Percentiles rank a stretch among this genome's conserved stretches.
These are phyloP conservation scores for Tylopilus vinaceipallidus DNA, from an alignment of 768 basidiomycete species.

Conservation along the genomic window DNA sequence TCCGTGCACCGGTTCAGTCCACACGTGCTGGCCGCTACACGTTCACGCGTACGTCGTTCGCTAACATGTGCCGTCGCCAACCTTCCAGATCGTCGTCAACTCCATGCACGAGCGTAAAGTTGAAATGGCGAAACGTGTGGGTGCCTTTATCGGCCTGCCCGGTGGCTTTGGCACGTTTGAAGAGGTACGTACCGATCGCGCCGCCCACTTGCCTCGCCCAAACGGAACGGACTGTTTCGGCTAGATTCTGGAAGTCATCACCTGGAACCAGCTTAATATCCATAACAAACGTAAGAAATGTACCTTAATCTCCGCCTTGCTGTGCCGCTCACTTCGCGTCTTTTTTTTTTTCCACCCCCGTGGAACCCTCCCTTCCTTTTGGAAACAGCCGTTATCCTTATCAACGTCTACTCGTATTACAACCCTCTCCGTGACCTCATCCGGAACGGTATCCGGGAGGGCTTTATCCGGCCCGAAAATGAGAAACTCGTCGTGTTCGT, in stretches of 20 bases:
- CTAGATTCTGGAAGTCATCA: slow-evolving; percentile 86
- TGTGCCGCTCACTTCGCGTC: background rate
- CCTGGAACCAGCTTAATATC: slow-evolving; percentile 92
- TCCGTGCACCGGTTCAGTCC: background rate
- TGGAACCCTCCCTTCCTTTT: background rate
- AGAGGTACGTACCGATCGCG: slow-evolving; percentile 48
- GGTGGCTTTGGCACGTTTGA: slow-evolving; percentile 97
- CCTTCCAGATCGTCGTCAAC: slow-evolving; percentile 61
- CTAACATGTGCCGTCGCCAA: slow-evolving; percentile 6
- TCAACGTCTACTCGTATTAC: slow-evolving; percentile 87
- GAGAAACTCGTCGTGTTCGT: slow-evolving; percentile 68
- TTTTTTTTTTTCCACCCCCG: background rate
- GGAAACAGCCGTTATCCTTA: slow-evolving; percentile 67
- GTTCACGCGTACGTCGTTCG: slow-evolving; percentile 1
- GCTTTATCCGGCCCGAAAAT: slow-evolving; percentile 70
- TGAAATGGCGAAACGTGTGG: slow-evolving; percentile 80
- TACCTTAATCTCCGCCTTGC: background rate
- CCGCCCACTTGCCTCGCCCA: background rate
- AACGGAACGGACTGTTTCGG: slow-evolving; percentile 2
- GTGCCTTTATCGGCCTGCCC: slow-evolving; percentile 85
- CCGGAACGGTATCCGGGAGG: slow-evolving; percentile 58
- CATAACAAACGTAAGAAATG: slow-evolving; percentile 75
- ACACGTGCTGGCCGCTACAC: slow-evolving; percentile 7
- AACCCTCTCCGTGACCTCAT: slow-evolving; percentile 79
- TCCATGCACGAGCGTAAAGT: slow-evolving; percentile 91